Conservation (phyloP, 1,284 basidiomycete genomes). For the Puccinia novopanici region DNA sequence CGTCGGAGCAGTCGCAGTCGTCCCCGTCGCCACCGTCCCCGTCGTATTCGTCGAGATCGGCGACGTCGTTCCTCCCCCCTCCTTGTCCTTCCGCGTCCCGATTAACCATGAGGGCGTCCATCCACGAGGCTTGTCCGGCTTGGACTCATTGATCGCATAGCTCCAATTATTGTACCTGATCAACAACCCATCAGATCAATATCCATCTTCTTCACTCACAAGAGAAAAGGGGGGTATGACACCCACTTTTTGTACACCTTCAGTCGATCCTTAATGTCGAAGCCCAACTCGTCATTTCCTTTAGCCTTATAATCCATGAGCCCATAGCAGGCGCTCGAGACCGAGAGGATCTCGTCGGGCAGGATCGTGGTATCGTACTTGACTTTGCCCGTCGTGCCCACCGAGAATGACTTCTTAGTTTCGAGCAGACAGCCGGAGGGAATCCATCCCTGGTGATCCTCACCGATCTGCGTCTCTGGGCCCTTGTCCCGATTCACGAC, state of each 20-base stretch:
- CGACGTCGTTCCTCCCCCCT: neutral
- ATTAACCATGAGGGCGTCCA: conserved; percentile 58
- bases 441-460: conserved; percentile 65
- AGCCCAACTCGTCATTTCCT: conserved; percentile 76
- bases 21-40: neutral
- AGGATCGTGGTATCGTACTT: conserved; percentile 68
- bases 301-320: conserved; percentile 92
- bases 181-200: too few relatives aligned
- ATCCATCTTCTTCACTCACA: too few relatives aligned
- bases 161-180: conserved; percentile 96
- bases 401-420: conserved; percentile 71
- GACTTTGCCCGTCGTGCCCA: conserved; percentile 56
- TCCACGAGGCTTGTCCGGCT: conserved; percentile 54
- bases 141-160: conserved; percentile 63
- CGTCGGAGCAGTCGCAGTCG: too few relatives aligned
- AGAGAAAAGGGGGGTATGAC: too few relatives aligned
- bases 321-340: conserved; percentile 88
- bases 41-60: neutral
- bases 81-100: conserved; percentile 10
- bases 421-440: conserved; percentile 81
- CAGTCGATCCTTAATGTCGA: conserved; percentile 80
- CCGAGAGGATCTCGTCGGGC: conserved; percentile 83
- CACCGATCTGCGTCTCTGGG: conserved; percentile 77
- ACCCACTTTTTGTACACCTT: conserved; percentile 92
- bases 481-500: conserved; percentile 81